phyloP scores from a whole-genome alignment of 345 rosid species.

The Populus deltoides region DNA sequence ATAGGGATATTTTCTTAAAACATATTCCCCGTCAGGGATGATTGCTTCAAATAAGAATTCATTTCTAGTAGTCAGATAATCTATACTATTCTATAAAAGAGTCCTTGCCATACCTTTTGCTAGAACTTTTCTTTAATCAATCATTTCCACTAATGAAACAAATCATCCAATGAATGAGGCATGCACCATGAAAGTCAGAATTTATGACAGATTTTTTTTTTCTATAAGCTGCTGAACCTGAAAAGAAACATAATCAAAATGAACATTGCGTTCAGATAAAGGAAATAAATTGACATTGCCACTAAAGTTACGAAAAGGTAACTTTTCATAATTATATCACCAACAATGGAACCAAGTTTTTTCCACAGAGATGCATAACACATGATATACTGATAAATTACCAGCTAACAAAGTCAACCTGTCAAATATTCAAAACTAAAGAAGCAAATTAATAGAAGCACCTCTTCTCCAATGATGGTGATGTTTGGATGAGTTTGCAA shows the following conservation, averaged over 20 bases:
- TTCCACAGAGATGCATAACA: background rate
- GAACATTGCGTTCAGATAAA: background rate
- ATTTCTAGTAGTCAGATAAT: no score
- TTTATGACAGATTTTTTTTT: no score
- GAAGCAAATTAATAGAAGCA: constrained; percentile 11
- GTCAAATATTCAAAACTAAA: background rate
- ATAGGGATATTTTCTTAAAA: no score
- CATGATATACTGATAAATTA: background rate
- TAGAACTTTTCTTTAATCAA: no score
- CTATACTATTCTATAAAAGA: no score
- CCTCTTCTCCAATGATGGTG: constrained; percentile 97
- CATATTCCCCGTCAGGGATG: no score
- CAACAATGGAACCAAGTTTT: background rate
- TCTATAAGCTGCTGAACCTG: constrained; percentile 87
- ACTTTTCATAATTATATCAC: constrained; percentile 68
- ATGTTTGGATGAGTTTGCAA: constrained; percentile 96
- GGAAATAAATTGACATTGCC: background rate
- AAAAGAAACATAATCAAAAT: background rate
- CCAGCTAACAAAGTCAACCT: background rate
- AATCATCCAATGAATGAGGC: no score
- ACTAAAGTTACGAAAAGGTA: background rate
- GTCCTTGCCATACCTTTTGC: no score
- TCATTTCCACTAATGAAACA: no score
- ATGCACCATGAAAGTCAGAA: no score
- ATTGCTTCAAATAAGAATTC: no score